Percentiles rank a stretch among this genome's conserved stretches.
phyloP scores from a whole-genome alignment of 305 asterid genomes.

The Fraxinus baroniana region DNA sequence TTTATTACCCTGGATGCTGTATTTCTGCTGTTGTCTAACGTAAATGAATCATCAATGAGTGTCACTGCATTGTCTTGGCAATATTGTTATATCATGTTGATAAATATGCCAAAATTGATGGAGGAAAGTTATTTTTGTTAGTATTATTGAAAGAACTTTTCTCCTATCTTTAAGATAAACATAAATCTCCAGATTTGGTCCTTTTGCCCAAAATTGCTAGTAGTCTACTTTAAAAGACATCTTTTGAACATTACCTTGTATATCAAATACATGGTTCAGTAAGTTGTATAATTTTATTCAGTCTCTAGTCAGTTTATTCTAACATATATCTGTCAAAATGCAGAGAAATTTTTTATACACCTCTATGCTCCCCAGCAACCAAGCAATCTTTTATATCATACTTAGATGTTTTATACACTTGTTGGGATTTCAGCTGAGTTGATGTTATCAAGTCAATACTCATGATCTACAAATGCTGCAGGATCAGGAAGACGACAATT shows the following conservation, averaged over 20 bases:
- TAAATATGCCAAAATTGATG: not conserved
- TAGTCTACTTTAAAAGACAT: not conserved
- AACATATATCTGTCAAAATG: not conserved
- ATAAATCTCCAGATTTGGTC: not conserved
- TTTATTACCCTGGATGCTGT: not conserved
- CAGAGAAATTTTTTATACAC: not conserved
- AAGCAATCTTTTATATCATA: not conserved
- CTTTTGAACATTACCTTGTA: not conserved
- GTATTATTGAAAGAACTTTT: not conserved
- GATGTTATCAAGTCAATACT: conserved; percentile 20
- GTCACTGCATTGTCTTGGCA: not conserved
- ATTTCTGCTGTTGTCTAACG: not conserved
- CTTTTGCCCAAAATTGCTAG: not conserved
- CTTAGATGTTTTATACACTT: not conserved
- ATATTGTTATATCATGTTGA: not conserved
- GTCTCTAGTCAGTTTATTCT: not conserved
- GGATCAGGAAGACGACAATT: conserved; percentile 88
- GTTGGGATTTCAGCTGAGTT: not conserved
- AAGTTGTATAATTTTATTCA: not conserved
- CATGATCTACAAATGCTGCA: conserved; percentile 31
- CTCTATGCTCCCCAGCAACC: not conserved
- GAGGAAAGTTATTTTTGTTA: not conserved
- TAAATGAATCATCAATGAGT: not conserved
- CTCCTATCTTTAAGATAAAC: not conserved
- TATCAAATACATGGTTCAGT: not conserved